These are phyloP conservation scores for Paraphoma chrysanthemicola DNA, from an alignment of 2,329 filamentous ascomycete genomes.

Conservation along the genomic window DNA sequence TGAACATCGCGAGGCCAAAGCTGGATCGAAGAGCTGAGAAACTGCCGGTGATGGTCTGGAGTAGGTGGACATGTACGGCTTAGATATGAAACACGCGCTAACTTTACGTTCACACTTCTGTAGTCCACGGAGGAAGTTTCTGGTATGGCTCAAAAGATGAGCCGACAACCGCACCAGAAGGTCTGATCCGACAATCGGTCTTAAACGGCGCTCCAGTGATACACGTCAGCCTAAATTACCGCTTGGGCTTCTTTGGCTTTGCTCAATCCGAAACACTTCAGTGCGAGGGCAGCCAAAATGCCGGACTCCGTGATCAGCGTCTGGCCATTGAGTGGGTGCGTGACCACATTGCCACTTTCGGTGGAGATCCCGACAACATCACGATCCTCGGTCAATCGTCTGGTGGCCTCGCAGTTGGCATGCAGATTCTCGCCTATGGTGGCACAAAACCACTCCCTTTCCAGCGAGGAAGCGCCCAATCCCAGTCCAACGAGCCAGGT, in stretches of 20 bases:
- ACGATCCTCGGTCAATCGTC: slow-evolving; percentile 52
- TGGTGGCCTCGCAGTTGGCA: slow-evolving; percentile 38
- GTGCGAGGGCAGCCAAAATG: slow-evolving; percentile 44
- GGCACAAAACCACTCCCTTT: slow-evolving; percentile 38
- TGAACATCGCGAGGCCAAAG: slow-evolving; percentile 65
- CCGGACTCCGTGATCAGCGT: slow-evolving; percentile 49
- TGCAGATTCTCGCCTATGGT: slow-evolving; percentile 45
- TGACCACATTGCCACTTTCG: slow-evolving; percentile 45
- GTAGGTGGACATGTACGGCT: slow-evolving; percentile 53
- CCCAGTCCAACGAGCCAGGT: slow-evolving; percentile 59
- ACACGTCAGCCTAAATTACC: slow-evolving; percentile 46
- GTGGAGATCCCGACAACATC: slow-evolving; percentile 44
- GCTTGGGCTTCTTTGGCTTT: slow-evolving; percentile 50
- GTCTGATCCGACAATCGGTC: slow-evolving; percentile 55
- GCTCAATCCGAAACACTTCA: slow-evolving; percentile 42
- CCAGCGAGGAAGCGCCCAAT: slow-evolving; percentile 49
- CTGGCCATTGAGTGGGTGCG: slow-evolving; percentile 49
- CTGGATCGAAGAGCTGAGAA: slow-evolving; percentile 40
- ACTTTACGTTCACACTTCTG: too few species aligned
- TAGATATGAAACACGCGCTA: too few species aligned
- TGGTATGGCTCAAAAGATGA: slow-evolving; percentile 42
- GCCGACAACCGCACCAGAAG: slow-evolving; percentile 52
- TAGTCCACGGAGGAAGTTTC: slow-evolving; percentile 46
- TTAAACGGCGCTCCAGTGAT: slow-evolving; percentile 51
- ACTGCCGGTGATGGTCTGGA: slow-evolving; percentile 67